Conservation (phyloP, 495 filamentous ascomycete genomes). For the Lepidopterella palustris region DNA sequence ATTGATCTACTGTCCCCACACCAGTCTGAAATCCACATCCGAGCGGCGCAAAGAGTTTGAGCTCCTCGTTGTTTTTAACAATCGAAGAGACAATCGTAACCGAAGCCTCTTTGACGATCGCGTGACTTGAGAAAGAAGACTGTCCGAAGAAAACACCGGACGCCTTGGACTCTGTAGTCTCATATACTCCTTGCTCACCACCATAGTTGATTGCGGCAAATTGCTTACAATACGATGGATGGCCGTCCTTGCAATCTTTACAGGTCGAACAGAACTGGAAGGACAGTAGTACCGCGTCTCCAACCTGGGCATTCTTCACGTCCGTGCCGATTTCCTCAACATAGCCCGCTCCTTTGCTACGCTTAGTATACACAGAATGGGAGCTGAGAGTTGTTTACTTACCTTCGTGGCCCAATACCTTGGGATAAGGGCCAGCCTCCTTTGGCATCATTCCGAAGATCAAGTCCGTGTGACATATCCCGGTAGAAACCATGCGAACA, state of each 20-base stretch:
- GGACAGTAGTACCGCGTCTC: conserved; percentile 11
- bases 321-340: conserved; percentile 8
- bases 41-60: conserved; percentile 16
- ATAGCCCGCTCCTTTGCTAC: not conserved
- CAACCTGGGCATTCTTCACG: conserved; percentile 4
- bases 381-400: not conserved
- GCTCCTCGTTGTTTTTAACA: conserved; percentile 10
- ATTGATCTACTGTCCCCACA: conserved; percentile 1
- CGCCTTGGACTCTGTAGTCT: not conserved
- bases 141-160: conserved; percentile 10
- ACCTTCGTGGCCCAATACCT: conserved; percentile 19
- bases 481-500: conserved; percentile 9
- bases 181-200: not conserved
- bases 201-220: not conserved
- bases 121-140: conserved; percentile 3
- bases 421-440: conserved; percentile 6
- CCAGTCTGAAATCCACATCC: conserved; percentile 20
- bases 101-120: conserved; percentile 5
- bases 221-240: not conserved
- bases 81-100: conserved; percentile 1
- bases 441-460: conserved; percentile 2
- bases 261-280: conserved; percentile 10
- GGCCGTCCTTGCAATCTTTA: not conserved
- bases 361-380: not conserved
- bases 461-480: conserved; percentile 14